phyloP scores from a whole-genome alignment of 2,329 filamentous ascomycete genomes.

The Penicillium sp. region DNA sequence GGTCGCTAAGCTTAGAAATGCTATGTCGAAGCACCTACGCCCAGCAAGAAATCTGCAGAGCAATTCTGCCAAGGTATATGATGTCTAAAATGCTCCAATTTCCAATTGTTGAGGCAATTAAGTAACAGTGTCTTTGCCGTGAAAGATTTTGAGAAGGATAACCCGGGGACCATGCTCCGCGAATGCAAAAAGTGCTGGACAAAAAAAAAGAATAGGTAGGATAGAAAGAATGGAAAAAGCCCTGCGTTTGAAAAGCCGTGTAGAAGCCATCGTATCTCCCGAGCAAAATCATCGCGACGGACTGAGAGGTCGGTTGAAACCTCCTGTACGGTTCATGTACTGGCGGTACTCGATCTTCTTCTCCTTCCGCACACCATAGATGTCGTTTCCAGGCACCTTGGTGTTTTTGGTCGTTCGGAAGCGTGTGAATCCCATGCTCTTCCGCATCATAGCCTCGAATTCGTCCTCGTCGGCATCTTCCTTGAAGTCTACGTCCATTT shows the following conservation, averaged over 20 bases:
- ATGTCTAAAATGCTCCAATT: slow-evolving; percentile 6
- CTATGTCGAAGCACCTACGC: too few relatives aligned
- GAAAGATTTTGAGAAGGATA: slow-evolving; percentile 15
- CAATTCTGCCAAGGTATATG: not conserved
- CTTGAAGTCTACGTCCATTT: slow-evolving; percentile 50
- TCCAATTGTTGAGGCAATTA: slow-evolving; percentile 7
- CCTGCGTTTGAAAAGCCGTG: slow-evolving; percentile 2
- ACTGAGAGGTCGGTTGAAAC: slow-evolving; percentile 56
- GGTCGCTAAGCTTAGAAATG: too few relatives aligned
- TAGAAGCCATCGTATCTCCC: not conserved
- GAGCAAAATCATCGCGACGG: slow-evolving; percentile 40
- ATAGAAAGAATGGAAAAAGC: slow-evolving; percentile 11
- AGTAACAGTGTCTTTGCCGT: slow-evolving; percentile 12
- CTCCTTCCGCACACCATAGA: slow-evolving; percentile 81
- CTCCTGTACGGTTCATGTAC: slow-evolving; percentile 73
- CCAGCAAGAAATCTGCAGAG: not conserved
- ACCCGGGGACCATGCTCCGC: slow-evolving; percentile 31
- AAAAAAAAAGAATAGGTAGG: slow-evolving; percentile 11
- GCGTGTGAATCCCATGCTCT: slow-evolving; percentile 85
- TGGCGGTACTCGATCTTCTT: slow-evolving; percentile 95
- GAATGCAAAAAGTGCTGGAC: slow-evolving; percentile 34
- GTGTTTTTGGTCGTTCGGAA: slow-evolving; percentile 88
- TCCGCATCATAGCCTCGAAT: slow-evolving; percentile 73
- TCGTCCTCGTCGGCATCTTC: slow-evolving; percentile 63
- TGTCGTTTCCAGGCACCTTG: slow-evolving; percentile 85